Base-by-base conservation (phyloP, 495 filamentous ascomycete species). In the Pyronema omphalodes region DNA sequence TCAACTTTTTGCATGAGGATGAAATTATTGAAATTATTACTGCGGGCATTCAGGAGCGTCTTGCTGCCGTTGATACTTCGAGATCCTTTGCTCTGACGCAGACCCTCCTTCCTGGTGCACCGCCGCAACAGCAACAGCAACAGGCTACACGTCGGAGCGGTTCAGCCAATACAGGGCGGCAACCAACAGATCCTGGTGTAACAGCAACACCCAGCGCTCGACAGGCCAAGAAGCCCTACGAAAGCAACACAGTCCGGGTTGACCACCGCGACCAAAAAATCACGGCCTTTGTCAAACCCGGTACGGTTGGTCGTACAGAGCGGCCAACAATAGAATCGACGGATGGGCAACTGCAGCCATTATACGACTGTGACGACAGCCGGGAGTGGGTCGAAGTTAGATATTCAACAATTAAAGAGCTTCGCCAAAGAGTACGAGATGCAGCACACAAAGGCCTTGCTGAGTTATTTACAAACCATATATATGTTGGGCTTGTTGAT, bases 1-100 rank as follows among this genome's bases (percentile, higher is more conserved):
- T 99, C 33, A 93, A 96, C 64, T 96, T 99, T 65, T 74, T 99
- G 3, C 94, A 96, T 57, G 93, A 99, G 65, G 93, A 96, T 59
- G 91, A 96, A 59, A 93, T 96, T 52, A 83, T 94, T 55, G 86
- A 94, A 61, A 77, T 74, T 45, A 81, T 99, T 33, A 94, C 87
- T 69, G 76, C 79, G 55, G 80, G 85, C 49, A 81, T 96, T 48
- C 77, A 84, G 44, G 72, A 77, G 9, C 83, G 84, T 55, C 73
- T 99, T 5, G 81, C 85, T 3, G 81, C 85, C 55, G 88, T 95
- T 17, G 93, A 99, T 69, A 86, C 86, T 9, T 96, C 93, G 65
- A 77, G 93, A 51, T 93, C 87, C 7, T 99, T 95, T 69, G 51
- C 60, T 29, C 71, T 88, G 63, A 94, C 87, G 4, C 93, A 99